Conservation (phyloP, 139 green algal genomes). For the Microglena sp. region DNA sequence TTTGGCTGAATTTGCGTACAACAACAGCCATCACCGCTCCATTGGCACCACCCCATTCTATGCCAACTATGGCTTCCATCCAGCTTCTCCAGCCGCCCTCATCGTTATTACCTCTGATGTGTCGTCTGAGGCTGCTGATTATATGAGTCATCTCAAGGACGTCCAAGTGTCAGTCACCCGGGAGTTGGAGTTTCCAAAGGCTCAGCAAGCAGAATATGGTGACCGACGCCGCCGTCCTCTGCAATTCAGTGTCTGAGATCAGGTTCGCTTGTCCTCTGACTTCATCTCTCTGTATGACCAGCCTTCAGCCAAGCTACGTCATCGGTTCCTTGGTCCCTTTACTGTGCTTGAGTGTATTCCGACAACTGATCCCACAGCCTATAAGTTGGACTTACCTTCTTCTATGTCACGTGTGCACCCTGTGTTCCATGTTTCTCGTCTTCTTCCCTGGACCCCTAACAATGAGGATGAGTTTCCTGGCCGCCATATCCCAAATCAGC, state of each 20-base stretch:
- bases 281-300: slow-evolving; percentile 10
- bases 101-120: not conserved
- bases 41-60: slow-evolving; percentile 5
- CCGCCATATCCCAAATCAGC: not conserved
- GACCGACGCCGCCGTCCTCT: slow-evolving; percentile 9
- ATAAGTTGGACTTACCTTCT: slow-evolving; percentile 8
- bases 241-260: slow-evolving; percentile 14
- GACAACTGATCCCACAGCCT: slow-evolving; percentile 13
- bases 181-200: slow-evolving; percentile 6
- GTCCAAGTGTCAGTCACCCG: slow-evolving; percentile 6
- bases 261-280: slow-evolving; percentile 12
- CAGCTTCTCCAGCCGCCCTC: not conserved
- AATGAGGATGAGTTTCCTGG: not conserved
- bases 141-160: slow-evolving; percentile 1
- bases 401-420: slow-evolving; percentile 6
- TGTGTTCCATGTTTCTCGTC: slow-evolving; percentile 14
- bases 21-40: not conserved
- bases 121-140: not conserved
- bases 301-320: slow-evolving; percentile 11
- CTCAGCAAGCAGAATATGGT: not conserved
- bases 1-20: slow-evolving; percentile 14
- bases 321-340: slow-evolving; percentile 12
- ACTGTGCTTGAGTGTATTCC: slow-evolving; percentile 11
- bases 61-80: slow-evolving; percentile 7
- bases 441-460: slow-evolving; percentile 11